Base-by-base conservation (phyloP, 75 land plant genomes). In the Sequoiadendron giganteum region DNA sequence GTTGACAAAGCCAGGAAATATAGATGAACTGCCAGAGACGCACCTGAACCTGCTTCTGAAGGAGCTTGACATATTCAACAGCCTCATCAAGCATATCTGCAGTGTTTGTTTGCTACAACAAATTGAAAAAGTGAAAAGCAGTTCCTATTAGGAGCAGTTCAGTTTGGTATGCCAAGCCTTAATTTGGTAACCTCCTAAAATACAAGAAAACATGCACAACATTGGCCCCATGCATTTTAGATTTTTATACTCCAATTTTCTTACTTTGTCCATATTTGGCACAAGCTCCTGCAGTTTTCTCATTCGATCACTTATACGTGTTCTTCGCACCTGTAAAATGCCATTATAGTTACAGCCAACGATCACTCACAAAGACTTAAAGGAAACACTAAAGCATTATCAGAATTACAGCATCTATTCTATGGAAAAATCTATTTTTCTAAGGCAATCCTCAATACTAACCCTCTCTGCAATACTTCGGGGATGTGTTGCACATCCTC, bases 231-330 rank as follows among this genome's bases (percentile, higher is more conserved):
- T 65, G 70, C 70, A 65, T 28, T 28, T 38, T 45, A 85, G 11
- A 88, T 47, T 52, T 39, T 43, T 54, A 81, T 54, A 21, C 13
- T 72, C 42, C 32, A 40, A 85, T 1, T 30, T 43, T 48, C 86
- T 54, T 92, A 94, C 96, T 93, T 95, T 96, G 84, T 96, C 98
- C 97, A 96, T 95, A 92, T 95, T 95, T 13, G 98, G 98, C 85
- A 96, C 98, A 83, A 97, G 95, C 56, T 97, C 96, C 87, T 97
- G 97, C 39, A 97, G 86, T 88, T 93, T 97, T 91, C 92, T 93
- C 90, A 97, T 90, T 70, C 95, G 93, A 55, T 95, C 96, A 81
- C 98, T 97, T 48, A 97, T 97, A 47, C 95, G 87, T 7, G 98
- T 96, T 85, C 98, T 91, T 79, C 98, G 88, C 83, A 93, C 97